These are phyloP conservation scores for Paracoccidioides brasiliensis DNA, from an alignment of 2,329 filamentous ascomycete species.

Conservation along the genomic window DNA sequence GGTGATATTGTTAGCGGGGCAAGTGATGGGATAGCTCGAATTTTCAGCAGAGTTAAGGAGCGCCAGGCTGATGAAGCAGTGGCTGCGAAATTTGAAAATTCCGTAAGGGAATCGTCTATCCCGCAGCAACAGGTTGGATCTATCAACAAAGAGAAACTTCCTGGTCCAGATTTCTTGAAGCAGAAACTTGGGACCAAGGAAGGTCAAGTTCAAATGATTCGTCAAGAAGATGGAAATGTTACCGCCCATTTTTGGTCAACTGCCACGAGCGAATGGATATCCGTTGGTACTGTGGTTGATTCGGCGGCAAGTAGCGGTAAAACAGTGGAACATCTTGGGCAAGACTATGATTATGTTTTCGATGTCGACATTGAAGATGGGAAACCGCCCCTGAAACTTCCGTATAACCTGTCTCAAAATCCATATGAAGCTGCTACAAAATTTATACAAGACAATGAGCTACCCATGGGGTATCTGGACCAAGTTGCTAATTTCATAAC, in stretches of 20 bases:
- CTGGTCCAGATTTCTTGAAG: conserved; percentile 73
- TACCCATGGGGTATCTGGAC: conserved; percentile 77
- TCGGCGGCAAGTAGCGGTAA: conserved; percentile 69
- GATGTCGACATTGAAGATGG: conserved; percentile 94
- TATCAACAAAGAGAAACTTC: conserved; percentile 84
- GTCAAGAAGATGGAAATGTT: conserved; percentile 64
- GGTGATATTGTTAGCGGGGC: conserved; percentile 91
- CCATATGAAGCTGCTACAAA: conserved; percentile 84
- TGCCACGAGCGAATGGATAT: conserved; percentile 61
- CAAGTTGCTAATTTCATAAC: conserved; percentile 88
- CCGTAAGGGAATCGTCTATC: conserved; percentile 71
- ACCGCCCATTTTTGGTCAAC: conserved; percentile 81
- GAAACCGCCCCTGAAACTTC: conserved; percentile 82
- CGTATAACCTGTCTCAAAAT: conserved; percentile 84
- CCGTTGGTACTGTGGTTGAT: conserved; percentile 89
- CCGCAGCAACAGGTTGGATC: conserved; percentile 71
- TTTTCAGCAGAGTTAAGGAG: conserved; percentile 64
- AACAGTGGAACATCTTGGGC: conserved; percentile 63
- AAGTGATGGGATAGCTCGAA: conserved; percentile 71
- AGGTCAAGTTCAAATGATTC: conserved; percentile 87
- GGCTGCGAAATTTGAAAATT: conserved; percentile 63
- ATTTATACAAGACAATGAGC: conserved; percentile 78
- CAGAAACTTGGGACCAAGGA: conserved; percentile 84
- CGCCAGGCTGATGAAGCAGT: conserved; percentile 57
- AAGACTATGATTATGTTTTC: conserved; percentile 93